Base-by-base conservation (phyloP, 2,329 filamentous ascomycete genomes). In the Penicillium sp. region DNA sequence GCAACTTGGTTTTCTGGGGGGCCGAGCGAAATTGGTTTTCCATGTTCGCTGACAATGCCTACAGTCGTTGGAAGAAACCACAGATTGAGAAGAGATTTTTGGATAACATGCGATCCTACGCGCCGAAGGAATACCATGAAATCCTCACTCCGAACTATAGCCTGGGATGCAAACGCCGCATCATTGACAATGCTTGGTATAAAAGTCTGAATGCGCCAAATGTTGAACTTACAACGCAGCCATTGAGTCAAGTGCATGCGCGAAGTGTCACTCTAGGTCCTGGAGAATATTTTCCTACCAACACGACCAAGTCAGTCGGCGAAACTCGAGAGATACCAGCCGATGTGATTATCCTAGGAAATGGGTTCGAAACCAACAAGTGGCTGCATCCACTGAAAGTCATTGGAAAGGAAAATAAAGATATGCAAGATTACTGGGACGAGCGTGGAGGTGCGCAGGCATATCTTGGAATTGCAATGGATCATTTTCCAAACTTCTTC, bases 401-500 rank as follows among this genome's bases (percentile, higher is more conserved):
- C 5, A 67, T 77, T 2, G 86, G 86, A 0, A 75, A 76, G 19
- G 68, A 70, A 1, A 82, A 82, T 14, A 76, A 79, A 58, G 79
- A 79, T 11, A 65, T 87, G 2, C 73, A 82, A 7, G 71, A 86
- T 55, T 77, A 84, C 19, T 88, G 86, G 86, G 74, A 81, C 1
- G 74, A 78, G 22, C 78, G 82, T 51, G 85, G 84, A n/a, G 86
- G 86, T 0, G 75, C 83, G 0, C 84, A 83, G 59, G 86, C 85
- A 0, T 89, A 89, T 66, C 80, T 84, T 53, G 82, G 81, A 22
- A 80, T 80, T 1, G 79, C 80, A 1, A 73, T 88, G 70, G 82
- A 82, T 60, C 82, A 81, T 0, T 87, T 87, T 64, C 86, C 86
- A 2, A 89, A 89, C 65, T 84, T 88, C 64, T 88, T 88, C 72